Conservation (phyloP, 169 alveolate genomes). For the Plasmodium gaboni region DNA sequence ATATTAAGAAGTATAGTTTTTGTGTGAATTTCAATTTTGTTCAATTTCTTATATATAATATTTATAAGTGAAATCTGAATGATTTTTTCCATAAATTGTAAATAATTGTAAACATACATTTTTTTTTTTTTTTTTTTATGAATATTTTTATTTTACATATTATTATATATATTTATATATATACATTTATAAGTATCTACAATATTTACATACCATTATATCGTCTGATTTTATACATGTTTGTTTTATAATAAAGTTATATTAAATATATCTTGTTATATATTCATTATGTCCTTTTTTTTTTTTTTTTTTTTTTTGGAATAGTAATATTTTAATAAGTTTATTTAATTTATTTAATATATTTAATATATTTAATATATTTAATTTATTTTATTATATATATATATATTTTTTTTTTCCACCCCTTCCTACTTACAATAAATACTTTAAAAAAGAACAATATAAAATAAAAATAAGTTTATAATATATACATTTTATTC, state of each 20-base stretch:
- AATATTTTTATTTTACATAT: not conserved
- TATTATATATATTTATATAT: conserved; percentile 5
- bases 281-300: not conserved
- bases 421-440: not conserved
- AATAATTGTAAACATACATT: not conserved
- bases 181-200: conserved; percentile 3
- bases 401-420: no score
- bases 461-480: no score
- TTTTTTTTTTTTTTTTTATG: not conserved
- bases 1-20: conserved; percentile 5
- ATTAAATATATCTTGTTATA: not conserved
- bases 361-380: no score
- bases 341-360: no score
- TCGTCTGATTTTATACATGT: not conserved
- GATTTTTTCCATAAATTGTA: conserved; percentile 12
- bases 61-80: not conserved
- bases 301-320: not conserved
- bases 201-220: not conserved
- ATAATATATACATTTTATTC: not conserved
- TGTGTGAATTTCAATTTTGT: conserved; percentile 8
- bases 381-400: not conserved
- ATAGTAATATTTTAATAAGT: no score
- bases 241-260: not conserved
- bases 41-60: not conserved
- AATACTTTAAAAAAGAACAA: no score